These are phyloP conservation scores for Yamadazyma sp. DNA, from an alignment of 805 yeast genomes.

Conservation along the genomic window DNA sequence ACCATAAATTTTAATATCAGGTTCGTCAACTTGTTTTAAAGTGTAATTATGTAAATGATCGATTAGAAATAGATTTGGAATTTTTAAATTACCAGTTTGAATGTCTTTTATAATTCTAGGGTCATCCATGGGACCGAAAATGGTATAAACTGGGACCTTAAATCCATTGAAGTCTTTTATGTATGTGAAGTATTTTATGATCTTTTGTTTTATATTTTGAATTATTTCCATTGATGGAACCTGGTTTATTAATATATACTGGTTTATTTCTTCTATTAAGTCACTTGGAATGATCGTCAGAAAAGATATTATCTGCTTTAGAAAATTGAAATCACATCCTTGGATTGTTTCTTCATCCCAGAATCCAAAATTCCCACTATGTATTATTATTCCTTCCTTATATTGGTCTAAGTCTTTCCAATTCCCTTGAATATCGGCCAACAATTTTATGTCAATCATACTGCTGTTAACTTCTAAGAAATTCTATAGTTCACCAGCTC, in stretches of 20 bases:
- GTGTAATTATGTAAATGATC: slow-evolving; percentile 54
- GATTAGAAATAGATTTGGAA: slow-evolving; percentile 58
- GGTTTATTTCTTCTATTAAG: slow-evolving; percentile 49
- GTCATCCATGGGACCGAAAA: slow-evolving; percentile 77
- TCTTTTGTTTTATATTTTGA: slow-evolving; percentile 8
- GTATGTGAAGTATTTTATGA: slow-evolving; percentile 8
- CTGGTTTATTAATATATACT: slow-evolving; percentile 36
- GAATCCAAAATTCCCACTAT: slow-evolving; percentile 80
- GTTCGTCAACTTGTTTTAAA: slow-evolving; percentile 37
- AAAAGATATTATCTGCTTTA: slow-evolving; percentile 65
- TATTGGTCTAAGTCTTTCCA: slow-evolving; percentile 12
- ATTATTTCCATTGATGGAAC: slow-evolving; percentile 11
- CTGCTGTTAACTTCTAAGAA: too few species aligned
- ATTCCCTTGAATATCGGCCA: slow-evolving; percentile 31
- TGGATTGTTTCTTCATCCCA: slow-evolving; percentile 56
- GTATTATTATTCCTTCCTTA: slow-evolving; percentile 43
- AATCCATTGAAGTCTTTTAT: slow-evolving; percentile 20
- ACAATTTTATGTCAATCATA: slow-evolving; percentile 10
- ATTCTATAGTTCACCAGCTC: too few species aligned
- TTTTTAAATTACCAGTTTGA: slow-evolving; percentile 47
- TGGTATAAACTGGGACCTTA: slow-evolving; percentile 69
- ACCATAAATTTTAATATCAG: slow-evolving; percentile 56
- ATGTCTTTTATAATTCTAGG: slow-evolving; percentile 63
- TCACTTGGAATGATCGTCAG: slow-evolving; percentile 54
- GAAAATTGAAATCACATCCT: slow-evolving; percentile 50